Evolutionary conservation across 108 stramenopile species (phyloP), one percentile per base, ranked within the genome.

Genomic region (Nannochloropsis salina): DNA sequence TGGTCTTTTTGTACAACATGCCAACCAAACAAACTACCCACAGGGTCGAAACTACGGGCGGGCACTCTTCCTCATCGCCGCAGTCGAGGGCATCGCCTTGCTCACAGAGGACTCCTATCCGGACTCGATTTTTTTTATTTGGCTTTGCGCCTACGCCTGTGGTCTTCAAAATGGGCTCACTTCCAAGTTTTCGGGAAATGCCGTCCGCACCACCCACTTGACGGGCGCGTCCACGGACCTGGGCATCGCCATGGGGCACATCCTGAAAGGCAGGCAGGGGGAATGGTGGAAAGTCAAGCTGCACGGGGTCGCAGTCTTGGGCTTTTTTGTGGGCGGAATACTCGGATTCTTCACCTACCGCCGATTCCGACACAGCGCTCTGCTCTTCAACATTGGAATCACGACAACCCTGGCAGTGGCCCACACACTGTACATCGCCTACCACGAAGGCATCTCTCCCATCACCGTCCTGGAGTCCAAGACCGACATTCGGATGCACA

Each of bases 151-250:
- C 15, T 43, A 43, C 1, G 10, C 82, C 12, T 10, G 12, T 15
- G 82, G 82, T 18, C 42, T 82, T 42, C 82, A 82, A 43, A 82
- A 82, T 82, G 82, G 42, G 15, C 15, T 82, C 12, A 82, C 82
- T 10, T 43, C 82, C 12, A 82, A 82, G 43, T 82, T 43, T 18
- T 43, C 42, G 10, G 82, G 82, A 43, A 82, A 82, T 18, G 43
- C 43, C 43, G 42, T 82, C 12, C 82, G 82, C 10, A 82, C 82
- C 18, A 82, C 82, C 10, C 82, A 82, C 82, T 15, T 82, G 12
- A 82, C 82, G 43, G 82, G 82, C 43, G 43, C 82, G 12, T 42
- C 82, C 12, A 82, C 82, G 18, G 82, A 82, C 18, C 15, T 82
- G 15, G 82, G 82, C 15, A 82, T 82, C 15, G 82, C 43, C 43